phyloP scores from a whole-genome alignment of 2,329 filamentous ascomycete species.

The Colletotrichum sp. region DNA sequence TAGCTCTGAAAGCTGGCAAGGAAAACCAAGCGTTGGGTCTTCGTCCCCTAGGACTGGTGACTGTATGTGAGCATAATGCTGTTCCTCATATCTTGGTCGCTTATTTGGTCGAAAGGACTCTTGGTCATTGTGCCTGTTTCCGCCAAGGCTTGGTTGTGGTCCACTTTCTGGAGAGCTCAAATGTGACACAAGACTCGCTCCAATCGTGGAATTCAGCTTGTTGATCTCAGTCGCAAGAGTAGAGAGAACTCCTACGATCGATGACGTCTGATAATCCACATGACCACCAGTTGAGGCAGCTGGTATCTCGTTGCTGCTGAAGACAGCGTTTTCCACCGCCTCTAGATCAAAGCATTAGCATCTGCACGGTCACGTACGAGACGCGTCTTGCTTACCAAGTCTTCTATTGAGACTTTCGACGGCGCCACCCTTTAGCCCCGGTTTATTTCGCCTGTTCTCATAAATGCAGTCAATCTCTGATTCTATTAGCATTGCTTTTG shows the following conservation, averaged over 20 bases:
- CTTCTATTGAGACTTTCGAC: background rate
- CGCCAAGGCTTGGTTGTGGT: background rate
- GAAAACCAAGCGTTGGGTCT: background rate
- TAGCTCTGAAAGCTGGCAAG: background rate
- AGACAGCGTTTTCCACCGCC: background rate
- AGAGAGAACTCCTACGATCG: background rate
- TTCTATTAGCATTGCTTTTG: accelerated
- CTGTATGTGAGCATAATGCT: background rate
- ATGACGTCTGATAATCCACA: background rate
- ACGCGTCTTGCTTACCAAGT: background rate
- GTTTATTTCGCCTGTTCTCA: background rate
- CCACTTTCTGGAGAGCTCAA: background rate
- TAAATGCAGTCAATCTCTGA: background rate
- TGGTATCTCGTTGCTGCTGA: background rate
- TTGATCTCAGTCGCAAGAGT: background rate
- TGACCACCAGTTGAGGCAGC: background rate
- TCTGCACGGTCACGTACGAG: background rate
- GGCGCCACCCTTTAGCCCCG: background rate
- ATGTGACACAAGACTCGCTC: background rate
- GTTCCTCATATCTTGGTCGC: background rate
- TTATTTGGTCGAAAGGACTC: background rate
- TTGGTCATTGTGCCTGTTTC: background rate
- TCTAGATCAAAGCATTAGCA: background rate
- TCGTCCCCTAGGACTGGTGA: background rate
- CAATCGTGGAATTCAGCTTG: background rate